Conservation (phyloP, 352 stramenopile species). For the Paralagenidium karlingii region DNA sequence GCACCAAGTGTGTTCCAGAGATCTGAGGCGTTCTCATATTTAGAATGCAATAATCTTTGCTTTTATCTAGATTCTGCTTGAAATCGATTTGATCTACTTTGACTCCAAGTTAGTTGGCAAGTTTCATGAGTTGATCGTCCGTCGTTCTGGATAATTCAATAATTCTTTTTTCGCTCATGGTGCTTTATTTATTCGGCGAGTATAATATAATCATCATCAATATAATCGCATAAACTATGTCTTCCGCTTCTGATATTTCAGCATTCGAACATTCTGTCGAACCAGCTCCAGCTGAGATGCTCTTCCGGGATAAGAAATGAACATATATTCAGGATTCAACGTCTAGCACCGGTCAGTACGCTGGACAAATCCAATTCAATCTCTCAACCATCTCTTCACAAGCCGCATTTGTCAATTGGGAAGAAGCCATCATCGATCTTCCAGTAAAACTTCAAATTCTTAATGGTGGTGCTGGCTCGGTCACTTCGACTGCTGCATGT, state of each 20-base stretch:
- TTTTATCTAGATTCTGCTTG: slow-evolving; percentile 6
- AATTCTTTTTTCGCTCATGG: no score
- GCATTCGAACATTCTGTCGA: slow-evolving; percentile 9
- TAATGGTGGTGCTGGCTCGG: slow-evolving; percentile 6
- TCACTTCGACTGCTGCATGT: slow-evolving; percentile 8
- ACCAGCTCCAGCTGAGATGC: slow-evolving; percentile 8
- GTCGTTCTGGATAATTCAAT: slow-evolving; percentile 9
- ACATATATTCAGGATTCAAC: slow-evolving; percentile 10
- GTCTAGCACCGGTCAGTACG: slow-evolving; percentile 7
- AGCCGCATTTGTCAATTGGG: no score
- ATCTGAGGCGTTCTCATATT: slow-evolving; percentile 4
- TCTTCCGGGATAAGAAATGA: slow-evolving; percentile 10
- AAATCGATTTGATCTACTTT: slow-evolving; percentile 11
- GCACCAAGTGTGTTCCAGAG: slow-evolving; percentile 4
- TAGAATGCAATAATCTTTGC: slow-evolving; percentile 7
- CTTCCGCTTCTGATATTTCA: no score
- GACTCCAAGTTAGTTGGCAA: slow-evolving; percentile 5
- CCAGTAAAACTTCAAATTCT: slow-evolving; percentile 9
- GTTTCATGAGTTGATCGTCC: slow-evolving; percentile 8
- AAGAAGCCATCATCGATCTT: slow-evolving; percentile 7
- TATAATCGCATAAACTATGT: no score
- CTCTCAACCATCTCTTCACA: slow-evolving; percentile 6
- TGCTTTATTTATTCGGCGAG: no score
- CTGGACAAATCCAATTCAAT: slow-evolving; percentile 9
- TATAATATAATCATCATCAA: no score